A percentile compares a stretch with the other conserved stretches of the same genome.
Evolutionary conservation across 805 yeast species (phyloP).

Genomic region (Kuraishia floccosa): DNA sequence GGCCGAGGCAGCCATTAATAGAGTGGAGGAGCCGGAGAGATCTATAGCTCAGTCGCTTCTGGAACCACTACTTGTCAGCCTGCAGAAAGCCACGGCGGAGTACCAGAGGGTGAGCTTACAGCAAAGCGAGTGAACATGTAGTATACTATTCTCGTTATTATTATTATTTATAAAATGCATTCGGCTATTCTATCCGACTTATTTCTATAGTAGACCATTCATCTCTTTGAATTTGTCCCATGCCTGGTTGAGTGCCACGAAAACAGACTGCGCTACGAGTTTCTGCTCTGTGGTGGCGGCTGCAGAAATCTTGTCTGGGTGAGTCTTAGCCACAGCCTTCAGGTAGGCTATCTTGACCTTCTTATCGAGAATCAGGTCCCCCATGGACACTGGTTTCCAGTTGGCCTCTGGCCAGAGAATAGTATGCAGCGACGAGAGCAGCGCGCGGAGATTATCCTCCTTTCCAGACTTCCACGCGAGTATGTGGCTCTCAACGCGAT

Average conservation of each 20-base stretch:
- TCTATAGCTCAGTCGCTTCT: slow-evolving; percentile 12
- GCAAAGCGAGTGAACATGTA: too few relatives aligned
- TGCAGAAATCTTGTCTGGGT: slow-evolving; percentile 73
- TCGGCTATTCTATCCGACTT: background rate
- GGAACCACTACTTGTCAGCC: slow-evolving; percentile 30
- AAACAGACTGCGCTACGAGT: slow-evolving; percentile 81
- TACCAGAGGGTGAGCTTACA: slow-evolving; percentile 27
- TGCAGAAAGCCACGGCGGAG: slow-evolving; percentile 31
- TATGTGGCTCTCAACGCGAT: slow-evolving; percentile 43
- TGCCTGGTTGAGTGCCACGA: slow-evolving; percentile 71
- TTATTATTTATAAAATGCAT: background rate
- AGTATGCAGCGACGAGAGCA: slow-evolving; percentile 56
- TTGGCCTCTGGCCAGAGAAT: slow-evolving; percentile 57
- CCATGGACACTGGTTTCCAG: slow-evolving; percentile 57
- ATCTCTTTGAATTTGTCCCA: slow-evolving; percentile 76
- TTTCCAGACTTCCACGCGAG: slow-evolving; percentile 63
- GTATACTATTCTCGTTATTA: slow-evolving; percentile 7
- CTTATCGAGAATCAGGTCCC: slow-evolving; percentile 79
- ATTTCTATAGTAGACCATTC: slow-evolving; percentile 32
- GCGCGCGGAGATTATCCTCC: slow-evolving; percentile 69
- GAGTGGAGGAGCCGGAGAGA: slow-evolving; percentile 7
- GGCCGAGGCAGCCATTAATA: slow-evolving; percentile 20
- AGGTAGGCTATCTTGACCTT: slow-evolving; percentile 78
- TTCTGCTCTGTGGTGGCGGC: slow-evolving; percentile 54
- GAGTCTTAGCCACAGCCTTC: slow-evolving; percentile 71